Percentiles rank a stretch among this genome's conserved stretches.
These are phyloP conservation scores for Cryphonectria radicalis DNA, from an alignment of 2,329 filamentous ascomycete genomes.

Conservation along the genomic window DNA sequence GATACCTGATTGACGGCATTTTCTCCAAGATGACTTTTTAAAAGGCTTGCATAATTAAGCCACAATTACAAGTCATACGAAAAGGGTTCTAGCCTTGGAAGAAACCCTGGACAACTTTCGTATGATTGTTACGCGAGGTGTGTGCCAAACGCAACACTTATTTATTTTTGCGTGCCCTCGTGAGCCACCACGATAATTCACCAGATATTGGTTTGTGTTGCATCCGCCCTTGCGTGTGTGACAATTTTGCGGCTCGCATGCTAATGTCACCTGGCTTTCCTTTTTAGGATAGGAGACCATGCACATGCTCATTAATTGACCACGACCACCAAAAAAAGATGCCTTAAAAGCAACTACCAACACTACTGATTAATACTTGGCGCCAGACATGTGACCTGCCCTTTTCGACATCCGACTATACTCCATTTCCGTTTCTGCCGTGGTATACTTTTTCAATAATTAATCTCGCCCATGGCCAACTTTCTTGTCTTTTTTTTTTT, in stretches of 20 bases:
- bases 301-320: slow-evolving; percentile 3
- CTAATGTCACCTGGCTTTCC: slow-evolving; percentile 7
- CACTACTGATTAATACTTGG: not conserved
- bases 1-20: not conserved
- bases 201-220: not conserved
- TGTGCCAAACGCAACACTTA: not conserved
- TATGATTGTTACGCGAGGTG: not conserved
- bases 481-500: not conserved
- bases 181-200: slow-evolving; percentile 1
- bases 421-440: not conserved
- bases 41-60: not conserved
- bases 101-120: not conserved
- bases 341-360: not conserved
- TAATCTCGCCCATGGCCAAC: not conserved
- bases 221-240: not conserved
- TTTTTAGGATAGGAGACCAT: not conserved
- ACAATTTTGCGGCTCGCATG: slow-evolving; percentile 1
- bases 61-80: not conserved
- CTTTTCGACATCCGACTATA: not conserved
- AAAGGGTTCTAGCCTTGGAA: not conserved
- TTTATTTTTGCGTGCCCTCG: not conserved
- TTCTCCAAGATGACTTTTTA: not conserved
- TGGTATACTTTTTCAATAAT: not conserved
- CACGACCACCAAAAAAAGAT: not conserved
- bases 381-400: slow-evolving; percentile 4